phyloP scores from a whole-genome alignment of 306 rosid species.

The Corylus heterophylla region DNA sequence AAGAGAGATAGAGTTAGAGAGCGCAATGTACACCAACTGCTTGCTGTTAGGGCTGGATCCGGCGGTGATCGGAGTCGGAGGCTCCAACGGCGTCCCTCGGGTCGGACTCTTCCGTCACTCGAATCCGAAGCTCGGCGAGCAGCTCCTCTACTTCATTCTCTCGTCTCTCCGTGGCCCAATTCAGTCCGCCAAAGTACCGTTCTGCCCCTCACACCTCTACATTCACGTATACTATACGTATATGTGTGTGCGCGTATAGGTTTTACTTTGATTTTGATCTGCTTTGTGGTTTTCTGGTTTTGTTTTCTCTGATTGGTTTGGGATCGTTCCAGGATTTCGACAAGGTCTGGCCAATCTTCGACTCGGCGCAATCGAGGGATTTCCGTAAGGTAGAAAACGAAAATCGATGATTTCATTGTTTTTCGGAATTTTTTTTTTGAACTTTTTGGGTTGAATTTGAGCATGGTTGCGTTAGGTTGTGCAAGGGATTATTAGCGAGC shows the following conservation, averaged over 20 bases:
- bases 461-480: conserved; percentile 58
- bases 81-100: conserved; percentile 74
- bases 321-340: conserved; percentile 77
- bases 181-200: conserved; percentile 86
- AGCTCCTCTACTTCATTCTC: conserved; percentile 90
- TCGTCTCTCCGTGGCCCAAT: conserved; percentile 92
- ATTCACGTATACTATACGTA: background rate
- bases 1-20: conserved; percentile 96
- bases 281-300: background rate
- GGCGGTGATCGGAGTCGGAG: conserved; percentile 84
- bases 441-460: conserved; percentile 14
- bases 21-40: conserved; percentile 99
- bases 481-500: conserved; percentile 96
- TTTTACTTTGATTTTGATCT: conserved; percentile 25
- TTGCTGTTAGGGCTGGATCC: conserved; percentile 97
- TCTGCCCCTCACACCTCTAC: background rate
- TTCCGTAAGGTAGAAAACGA: conserved; percentile 73
- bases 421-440: background rate
- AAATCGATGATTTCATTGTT: background rate
- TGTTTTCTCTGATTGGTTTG: background rate
- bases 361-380: conserved; percentile 94
- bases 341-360: conserved; percentile 98
- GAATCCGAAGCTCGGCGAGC: conserved; percentile 97
- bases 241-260: background rate
- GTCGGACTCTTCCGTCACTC: conserved; percentile 98